phyloP scores from a whole-genome alignment of 805 yeast species.

The Ogataea parapolymorpha region DNA sequence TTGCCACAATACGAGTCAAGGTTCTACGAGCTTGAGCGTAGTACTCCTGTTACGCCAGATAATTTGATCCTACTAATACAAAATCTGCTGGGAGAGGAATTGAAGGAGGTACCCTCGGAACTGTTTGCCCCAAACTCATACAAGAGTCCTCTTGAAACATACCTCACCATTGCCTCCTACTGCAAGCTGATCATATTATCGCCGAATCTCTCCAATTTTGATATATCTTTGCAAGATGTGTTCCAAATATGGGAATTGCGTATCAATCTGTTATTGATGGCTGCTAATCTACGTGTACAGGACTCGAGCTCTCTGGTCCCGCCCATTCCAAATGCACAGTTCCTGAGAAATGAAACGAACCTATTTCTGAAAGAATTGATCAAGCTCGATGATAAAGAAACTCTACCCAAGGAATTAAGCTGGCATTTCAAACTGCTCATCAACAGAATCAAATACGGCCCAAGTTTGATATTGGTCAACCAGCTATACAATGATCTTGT shows the following conservation, averaged over 20 bases:
- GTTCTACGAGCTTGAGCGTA: constrained; percentile 6
- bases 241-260: constrained; percentile 43
- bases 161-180: constrained; percentile 26
- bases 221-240: constrained; percentile 30
- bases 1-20: constrained; percentile 20
- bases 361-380: constrained; percentile 27
- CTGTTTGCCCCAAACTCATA: constrained; percentile 3
- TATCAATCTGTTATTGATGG: constrained; percentile 22
- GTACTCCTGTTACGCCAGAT: constrained; percentile 5
- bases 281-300: constrained; percentile 12
- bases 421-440: constrained; percentile 31
- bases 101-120: not conserved
- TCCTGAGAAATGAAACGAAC: constrained; percentile 27
- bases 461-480: constrained; percentile 40
- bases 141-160: constrained; percentile 7
- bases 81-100: constrained; percentile 5
- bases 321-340: constrained; percentile 28
- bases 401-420: constrained; percentile 19
- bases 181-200: constrained; percentile 28
- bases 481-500: constrained; percentile 43
- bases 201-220: constrained; percentile 18
- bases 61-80: constrained; percentile 8
- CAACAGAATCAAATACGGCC: constrained; percentile 41
- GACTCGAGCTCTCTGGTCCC: constrained; percentile 17
- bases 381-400: constrained; percentile 17